These are phyloP conservation scores for Lipomyces mesembrius DNA, from an alignment of 805 yeast species.

Conservation along the genomic window DNA sequence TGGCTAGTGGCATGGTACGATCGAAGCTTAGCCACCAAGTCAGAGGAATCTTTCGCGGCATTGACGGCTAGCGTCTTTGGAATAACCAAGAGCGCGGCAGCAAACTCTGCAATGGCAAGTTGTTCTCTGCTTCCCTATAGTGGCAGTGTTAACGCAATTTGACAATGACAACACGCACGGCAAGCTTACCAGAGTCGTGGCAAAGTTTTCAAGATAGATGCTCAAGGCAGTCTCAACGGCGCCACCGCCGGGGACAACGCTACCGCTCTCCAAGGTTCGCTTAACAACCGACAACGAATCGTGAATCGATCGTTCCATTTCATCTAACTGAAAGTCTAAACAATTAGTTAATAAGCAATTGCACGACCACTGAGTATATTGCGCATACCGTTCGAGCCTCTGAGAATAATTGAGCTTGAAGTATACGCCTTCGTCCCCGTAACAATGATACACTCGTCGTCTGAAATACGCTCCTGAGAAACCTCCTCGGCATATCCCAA, in stretches of 20 bases:
- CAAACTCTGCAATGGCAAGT: constrained; percentile 97
- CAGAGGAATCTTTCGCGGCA: constrained; percentile 97
- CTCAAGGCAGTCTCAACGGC: constrained; percentile 97
- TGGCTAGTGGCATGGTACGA: constrained; percentile 96
- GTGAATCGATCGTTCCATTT: constrained; percentile 96
- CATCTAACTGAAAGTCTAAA: constrained; percentile 81
- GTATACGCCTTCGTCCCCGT: constrained; percentile 91
- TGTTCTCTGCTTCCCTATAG: constrained; percentile 86
- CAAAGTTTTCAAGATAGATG: constrained; percentile 93
- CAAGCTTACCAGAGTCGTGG: constrained; percentile 71
- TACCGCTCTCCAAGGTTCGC: constrained; percentile 91
- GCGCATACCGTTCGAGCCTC: constrained; percentile 75
- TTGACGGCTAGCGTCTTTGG: constrained; percentile 97
- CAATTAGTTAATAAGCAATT: constrained; percentile 41
- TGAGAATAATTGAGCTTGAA: constrained; percentile 84
- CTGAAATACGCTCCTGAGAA: constrained; percentile 85
- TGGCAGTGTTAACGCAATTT: background rate
- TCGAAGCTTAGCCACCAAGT: constrained; percentile 90
- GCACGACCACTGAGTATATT: background rate
- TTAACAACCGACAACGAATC: constrained; percentile 94
- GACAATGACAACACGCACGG: background rate
- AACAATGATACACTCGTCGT: constrained; percentile 93
- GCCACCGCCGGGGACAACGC: constrained; percentile 98
- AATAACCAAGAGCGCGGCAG: constrained; percentile 81
- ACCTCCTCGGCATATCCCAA: constrained; percentile 92